phyloP scores from a whole-genome alignment of 2,329 filamentous ascomycete species.

The Plectosphaerella cucumerina region DNA sequence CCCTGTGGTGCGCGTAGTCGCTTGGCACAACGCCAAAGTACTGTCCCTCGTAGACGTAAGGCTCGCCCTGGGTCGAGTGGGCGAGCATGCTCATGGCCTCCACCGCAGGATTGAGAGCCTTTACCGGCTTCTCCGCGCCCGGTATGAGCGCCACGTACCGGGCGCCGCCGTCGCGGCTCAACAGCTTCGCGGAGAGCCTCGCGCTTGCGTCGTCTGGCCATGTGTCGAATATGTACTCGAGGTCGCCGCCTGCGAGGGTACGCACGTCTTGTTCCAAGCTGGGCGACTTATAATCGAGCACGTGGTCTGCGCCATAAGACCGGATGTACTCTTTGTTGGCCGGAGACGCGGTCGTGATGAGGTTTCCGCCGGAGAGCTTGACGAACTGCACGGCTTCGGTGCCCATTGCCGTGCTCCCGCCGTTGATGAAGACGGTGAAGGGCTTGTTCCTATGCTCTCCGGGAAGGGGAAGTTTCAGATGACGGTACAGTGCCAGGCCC shows the following conservation, averaged over 20 bases:
- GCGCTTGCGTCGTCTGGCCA: constrained; percentile 7
- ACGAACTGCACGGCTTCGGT: constrained; percentile 39
- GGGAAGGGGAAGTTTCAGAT: constrained; percentile 42
- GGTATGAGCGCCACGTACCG: constrained; percentile 34
- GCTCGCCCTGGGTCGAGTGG: constrained; percentile 32
- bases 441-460: constrained; percentile 27
- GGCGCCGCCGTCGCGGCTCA: constrained; percentile 15
- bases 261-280: constrained; percentile 18
- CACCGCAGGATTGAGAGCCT: constrained; percentile 35
- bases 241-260: constrained; percentile 14
- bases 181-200: constrained; percentile 16
- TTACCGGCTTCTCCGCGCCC: constrained; percentile 29
- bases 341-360: constrained; percentile 25
- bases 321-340: constrained; percentile 29
- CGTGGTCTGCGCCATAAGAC: constrained; percentile 21
- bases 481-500: constrained; percentile 45
- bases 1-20: constrained; percentile 26
- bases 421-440: constrained; percentile 35
- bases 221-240: constrained; percentile 21
- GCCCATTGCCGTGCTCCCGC: constrained; percentile 48
- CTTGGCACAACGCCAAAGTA: constrained; percentile 6
- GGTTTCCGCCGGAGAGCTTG: constrained; percentile 26
- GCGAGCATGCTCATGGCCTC: constrained; percentile 24
- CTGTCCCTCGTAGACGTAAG: constrained; percentile 16
- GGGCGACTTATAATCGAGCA: constrained; percentile 24